These are phyloP conservation scores for Vaccinium darrowii DNA, from an alignment of 148 eudicot genomes.

Conservation along the genomic window DNA sequence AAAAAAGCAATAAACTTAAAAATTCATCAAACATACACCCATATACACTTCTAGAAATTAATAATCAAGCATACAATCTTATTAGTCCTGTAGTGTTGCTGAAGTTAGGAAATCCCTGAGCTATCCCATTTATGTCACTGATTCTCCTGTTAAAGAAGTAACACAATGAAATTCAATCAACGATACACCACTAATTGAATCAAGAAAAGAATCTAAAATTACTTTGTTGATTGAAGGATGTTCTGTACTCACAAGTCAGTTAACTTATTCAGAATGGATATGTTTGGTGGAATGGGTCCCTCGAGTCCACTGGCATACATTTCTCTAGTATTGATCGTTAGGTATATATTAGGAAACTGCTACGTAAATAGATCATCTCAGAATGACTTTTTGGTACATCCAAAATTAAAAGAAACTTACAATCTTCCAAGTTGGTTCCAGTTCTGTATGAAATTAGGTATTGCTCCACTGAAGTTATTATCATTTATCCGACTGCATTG, in stretches of 20 bases:
- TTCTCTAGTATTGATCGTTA: conserved; percentile 40
- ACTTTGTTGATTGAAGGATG: not conserved
- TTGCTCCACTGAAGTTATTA: conserved; percentile 55
- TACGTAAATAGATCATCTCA: not conserved
- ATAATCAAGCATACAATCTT: conserved; percentile 37
- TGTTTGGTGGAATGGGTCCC: conserved; percentile 63
- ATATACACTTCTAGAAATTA: not conserved
- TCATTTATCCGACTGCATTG: conserved; percentile 66
- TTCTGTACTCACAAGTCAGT: conserved; percentile 64
- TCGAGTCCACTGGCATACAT: conserved; percentile 70
- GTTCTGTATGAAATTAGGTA: conserved; percentile 58
- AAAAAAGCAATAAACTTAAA: conserved; percentile 21
- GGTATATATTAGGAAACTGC: not conserved
- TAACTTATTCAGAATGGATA: conserved; percentile 45
- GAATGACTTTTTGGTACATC: not conserved
- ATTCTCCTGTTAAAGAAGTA: conserved; percentile 56
- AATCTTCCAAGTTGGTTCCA: conserved; percentile 58
- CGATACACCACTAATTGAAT: not conserved
- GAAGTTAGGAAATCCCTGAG: conserved; percentile 50
- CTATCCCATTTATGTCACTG: conserved; percentile 55
- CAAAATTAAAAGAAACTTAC: conserved; percentile 38
- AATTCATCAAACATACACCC: not conserved
- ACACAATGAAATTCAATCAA: conserved; percentile 12
- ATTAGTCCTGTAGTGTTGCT: conserved; percentile 32
- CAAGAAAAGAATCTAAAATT: not conserved